These are phyloP conservation scores for Linum tenue DNA, from an alignment of 345 rosid genomes.

Conservation along the genomic window DNA sequence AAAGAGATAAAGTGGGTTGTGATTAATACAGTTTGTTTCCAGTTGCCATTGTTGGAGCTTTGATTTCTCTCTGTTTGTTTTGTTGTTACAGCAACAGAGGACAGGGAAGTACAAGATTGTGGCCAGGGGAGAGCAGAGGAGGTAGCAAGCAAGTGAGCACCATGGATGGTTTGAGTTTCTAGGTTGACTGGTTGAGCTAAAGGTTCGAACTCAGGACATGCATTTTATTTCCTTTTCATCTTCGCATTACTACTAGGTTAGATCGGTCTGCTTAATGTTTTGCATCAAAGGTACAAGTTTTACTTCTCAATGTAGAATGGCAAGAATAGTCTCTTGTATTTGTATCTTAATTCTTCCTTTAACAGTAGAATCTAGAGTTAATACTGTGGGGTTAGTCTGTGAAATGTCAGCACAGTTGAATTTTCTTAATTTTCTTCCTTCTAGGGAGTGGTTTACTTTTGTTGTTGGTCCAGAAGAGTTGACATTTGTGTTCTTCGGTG, in stretches of 20 bases:
- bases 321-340: too few relatives aligned
- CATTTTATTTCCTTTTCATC: too few relatives aligned
- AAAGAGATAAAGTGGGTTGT: not conserved
- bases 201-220: too few relatives aligned
- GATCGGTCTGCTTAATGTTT: too few relatives aligned
- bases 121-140: conserved; percentile 45
- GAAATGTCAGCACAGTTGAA: not conserved
- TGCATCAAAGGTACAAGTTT: too few relatives aligned
- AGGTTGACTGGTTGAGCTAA: too few relatives aligned
- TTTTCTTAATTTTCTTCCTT: not conserved
- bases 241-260: too few relatives aligned
- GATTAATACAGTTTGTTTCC: not conserved
- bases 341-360: too few relatives aligned
- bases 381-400: not conserved
- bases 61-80: conserved; percentile 5
- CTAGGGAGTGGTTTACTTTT: too few relatives aligned
- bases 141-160: conserved; percentile 11
- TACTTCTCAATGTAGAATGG: too few relatives aligned
- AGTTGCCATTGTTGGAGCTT: not conserved
- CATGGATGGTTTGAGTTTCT: too few relatives aligned
- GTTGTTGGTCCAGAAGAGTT: not conserved
- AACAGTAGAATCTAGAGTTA: too few relatives aligned
- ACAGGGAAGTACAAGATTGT: conserved; percentile 97
- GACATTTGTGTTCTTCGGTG: not conserved
- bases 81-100: conserved; percentile 59